A percentile compares a stretch with the other conserved stretches of the same genome.
These are phyloP conservation scores for Solioccasus polychromus DNA, from an alignment of 768 basidiomycete species.

Conservation along the genomic window DNA sequence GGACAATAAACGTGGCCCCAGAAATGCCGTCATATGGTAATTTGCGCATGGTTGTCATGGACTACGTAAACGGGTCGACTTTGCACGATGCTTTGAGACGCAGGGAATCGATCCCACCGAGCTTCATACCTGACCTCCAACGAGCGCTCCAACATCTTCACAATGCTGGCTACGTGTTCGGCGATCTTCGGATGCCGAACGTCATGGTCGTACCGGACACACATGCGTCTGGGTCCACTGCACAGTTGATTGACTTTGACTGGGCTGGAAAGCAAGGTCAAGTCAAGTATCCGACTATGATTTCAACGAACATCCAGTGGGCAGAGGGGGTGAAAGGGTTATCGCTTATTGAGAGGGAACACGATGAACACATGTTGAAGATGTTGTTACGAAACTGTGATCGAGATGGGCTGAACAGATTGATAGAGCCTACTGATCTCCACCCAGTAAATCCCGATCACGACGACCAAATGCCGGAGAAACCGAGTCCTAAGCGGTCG, in stretches of 20 bases:
- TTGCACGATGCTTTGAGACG: background rate
- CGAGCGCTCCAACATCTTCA: conserved; percentile 26
- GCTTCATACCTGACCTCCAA: conserved; percentile 20
- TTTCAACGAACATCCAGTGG: background rate
- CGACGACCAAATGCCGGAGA: too few species aligned
- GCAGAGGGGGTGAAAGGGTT: background rate
- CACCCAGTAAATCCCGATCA: too few species aligned
- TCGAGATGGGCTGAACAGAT: too few species aligned
- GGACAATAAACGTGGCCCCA: conserved; percentile 9
- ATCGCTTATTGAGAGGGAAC: conserved; percentile 2
- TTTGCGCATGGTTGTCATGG: conserved; percentile 40
- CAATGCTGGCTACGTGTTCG: conserved; percentile 33
- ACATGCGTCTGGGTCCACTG: background rate
- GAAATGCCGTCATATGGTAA: conserved; percentile 14
- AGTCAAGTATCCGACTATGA: background rate
- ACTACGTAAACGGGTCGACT: conserved; percentile 26
- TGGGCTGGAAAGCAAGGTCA: conserved; percentile 4
- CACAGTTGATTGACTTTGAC: conserved; percentile 6
- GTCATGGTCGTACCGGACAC: conserved; percentile 28
- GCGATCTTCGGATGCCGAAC: conserved; percentile 36
- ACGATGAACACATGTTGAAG: conserved; percentile 11
- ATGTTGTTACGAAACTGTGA: too few species aligned
- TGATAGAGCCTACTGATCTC: too few species aligned
- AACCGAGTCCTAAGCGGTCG: too few species aligned
- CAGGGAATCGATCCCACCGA: conserved; percentile 6